A percentile compares a stretch with the other conserved stretches of the same genome.
Evolutionary conservation across 2,329 filamentous ascomycete genomes (phyloP).

Genomic region (Hypoxylon sp.): DNA sequence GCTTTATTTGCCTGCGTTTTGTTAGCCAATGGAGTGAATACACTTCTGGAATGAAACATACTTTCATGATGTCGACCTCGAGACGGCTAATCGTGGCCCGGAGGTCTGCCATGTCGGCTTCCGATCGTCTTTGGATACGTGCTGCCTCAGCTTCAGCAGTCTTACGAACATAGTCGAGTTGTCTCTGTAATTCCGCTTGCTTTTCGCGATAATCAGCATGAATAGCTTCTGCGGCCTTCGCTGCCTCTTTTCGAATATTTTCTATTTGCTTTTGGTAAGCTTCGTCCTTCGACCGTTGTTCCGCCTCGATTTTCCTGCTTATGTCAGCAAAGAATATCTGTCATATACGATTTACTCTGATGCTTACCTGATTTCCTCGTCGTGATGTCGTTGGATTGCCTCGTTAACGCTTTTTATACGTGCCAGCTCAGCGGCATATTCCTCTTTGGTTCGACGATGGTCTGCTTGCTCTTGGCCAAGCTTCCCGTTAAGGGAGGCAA

Average conservation of each 20-base stretch:
- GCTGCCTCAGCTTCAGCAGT: slow-evolving; percentile 52
- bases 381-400: slow-evolving; percentile 77
- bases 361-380: slow-evolving; percentile 72
- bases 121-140: slow-evolving; percentile 52
- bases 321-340: slow-evolving; percentile 31
- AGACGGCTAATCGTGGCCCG: slow-evolving; percentile 66
- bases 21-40: slow-evolving; percentile 44
- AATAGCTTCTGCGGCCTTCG: slow-evolving; percentile 46
- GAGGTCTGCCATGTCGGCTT: slow-evolving; percentile 54
- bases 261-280: slow-evolving; percentile 54
- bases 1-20: slow-evolving; percentile 69
- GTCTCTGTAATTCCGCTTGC: slow-evolving; percentile 57
- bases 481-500: slow-evolving; percentile 65
- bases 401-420: slow-evolving; percentile 78
- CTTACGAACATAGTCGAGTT: slow-evolving; percentile 64
- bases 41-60: slow-evolving; percentile 47
- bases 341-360: slow-evolving; percentile 48
- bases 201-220: slow-evolving; percentile 54
- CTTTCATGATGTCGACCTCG: slow-evolving; percentile 74
- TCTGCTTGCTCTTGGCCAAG: slow-evolving; percentile 82
- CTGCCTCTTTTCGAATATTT: slow-evolving; percentile 47
- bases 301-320: slow-evolving; percentile 59
- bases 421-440: slow-evolving; percentile 65
- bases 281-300: slow-evolving; percentile 63
- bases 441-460: slow-evolving; percentile 76